phyloP scores from a whole-genome alignment of 352 stramenopile genomes.

The Phytopythium aichiense region DNA sequence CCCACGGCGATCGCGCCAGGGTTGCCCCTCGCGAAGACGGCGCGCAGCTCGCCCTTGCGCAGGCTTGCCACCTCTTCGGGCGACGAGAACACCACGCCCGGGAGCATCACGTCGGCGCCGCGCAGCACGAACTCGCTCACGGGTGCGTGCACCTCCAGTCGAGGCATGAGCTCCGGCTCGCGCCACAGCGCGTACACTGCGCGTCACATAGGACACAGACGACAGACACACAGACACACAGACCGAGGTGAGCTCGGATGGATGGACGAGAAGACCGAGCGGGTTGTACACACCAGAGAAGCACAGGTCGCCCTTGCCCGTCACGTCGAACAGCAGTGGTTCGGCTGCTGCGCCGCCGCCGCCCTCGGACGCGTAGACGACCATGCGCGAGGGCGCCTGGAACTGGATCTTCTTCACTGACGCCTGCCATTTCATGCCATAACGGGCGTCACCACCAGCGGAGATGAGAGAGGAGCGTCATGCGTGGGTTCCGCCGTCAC shows the following conservation, averaged over 20 bases:
- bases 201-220: neutral
- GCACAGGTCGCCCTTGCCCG: conserved; percentile 63
- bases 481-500: too few species aligned
- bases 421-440: conserved; percentile 10
- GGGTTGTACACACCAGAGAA: conserved; percentile 20
- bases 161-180: conserved; percentile 38
- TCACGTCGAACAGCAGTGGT: conserved; percentile 67
- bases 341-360: conserved; percentile 24
- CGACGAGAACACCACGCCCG: conserved; percentile 65
- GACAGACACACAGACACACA: too few species aligned
- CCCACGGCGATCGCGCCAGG: conserved; percentile 73
- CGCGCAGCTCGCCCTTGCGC: conserved; percentile 59
- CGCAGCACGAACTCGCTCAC: conserved; percentile 80
- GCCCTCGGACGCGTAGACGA: conserved; percentile 63
- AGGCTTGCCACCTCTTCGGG: conserved; percentile 48
- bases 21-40: conserved; percentile 72
- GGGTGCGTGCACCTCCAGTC: conserved; percentile 63
- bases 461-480: neutral
- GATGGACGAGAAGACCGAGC: neutral
- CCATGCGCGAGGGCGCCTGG: conserved; percentile 64
- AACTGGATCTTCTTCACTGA: conserved; percentile 74
- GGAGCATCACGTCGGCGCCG: conserved; percentile 82
- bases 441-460: neutral
- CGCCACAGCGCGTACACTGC: conserved; percentile 71
- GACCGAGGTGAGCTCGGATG: neutral